Evolutionary conservation across 1,139 yeast genomes (phyloP).

Genomic region (Yamadazyma triangularis): DNA sequence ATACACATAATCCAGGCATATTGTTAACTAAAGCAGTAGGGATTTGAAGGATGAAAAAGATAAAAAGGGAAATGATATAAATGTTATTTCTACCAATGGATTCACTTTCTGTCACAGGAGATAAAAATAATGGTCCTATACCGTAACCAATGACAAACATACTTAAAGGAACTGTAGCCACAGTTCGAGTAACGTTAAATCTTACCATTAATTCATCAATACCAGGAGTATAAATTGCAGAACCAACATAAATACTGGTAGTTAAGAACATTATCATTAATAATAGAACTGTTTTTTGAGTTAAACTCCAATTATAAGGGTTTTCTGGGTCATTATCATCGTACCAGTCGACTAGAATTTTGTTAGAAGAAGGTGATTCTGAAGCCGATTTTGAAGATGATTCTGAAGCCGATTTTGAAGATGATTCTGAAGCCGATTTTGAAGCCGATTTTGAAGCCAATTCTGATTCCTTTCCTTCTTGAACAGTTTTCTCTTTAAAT

Average conservation of each 20-base stretch:
- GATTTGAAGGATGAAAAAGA: constrained; percentile 31
- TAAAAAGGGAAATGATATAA: constrained; percentile 25
- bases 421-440: too few relatives aligned
- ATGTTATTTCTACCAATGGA: constrained; percentile 51
- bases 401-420: too few relatives aligned
- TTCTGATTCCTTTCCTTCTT: too few relatives aligned
- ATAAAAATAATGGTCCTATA: constrained; percentile 33
- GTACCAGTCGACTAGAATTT: constrained; percentile 28
- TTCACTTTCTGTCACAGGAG: constrained; percentile 36
- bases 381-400: too few relatives aligned
- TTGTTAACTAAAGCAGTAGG: constrained; percentile 27
- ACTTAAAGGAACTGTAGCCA: constrained; percentile 31
- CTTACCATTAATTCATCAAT: constrained; percentile 22
- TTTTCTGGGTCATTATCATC: constrained; percentile 53
- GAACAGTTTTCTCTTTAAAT: too few relatives aligned
- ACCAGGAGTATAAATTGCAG: constrained; percentile 61
- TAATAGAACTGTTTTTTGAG: constrained; percentile 33
- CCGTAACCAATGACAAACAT: constrained; percentile 38
- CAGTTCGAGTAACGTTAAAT: constrained; percentile 21
- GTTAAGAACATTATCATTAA: constrained; percentile 44
- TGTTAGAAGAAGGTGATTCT: too few relatives aligned
- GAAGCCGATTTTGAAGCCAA: too few relatives aligned
- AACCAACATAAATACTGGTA: constrained; percentile 52
- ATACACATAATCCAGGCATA: constrained; percentile 26
- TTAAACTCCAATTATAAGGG: constrained; percentile 52